Evolutionary conservation across 441 rosid species (phyloP).

Genomic region (Adansonia gregorii): DNA sequence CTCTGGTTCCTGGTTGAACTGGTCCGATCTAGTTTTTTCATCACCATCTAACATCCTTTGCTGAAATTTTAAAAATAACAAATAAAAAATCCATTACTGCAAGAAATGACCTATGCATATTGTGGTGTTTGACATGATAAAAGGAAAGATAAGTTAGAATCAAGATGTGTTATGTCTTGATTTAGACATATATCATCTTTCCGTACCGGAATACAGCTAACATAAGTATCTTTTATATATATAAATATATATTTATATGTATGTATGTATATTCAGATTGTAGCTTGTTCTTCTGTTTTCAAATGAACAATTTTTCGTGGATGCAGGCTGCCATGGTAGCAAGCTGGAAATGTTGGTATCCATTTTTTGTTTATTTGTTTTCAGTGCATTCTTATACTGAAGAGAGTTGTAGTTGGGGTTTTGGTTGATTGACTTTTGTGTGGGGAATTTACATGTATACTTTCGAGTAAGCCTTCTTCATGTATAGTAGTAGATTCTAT

Average conservation of each 20-base stretch:
- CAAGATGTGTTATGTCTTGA: too few species aligned
- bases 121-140: too few species aligned
- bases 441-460: conserved; percentile 49
- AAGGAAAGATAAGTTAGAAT: too few species aligned
- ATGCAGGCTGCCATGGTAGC: conserved; percentile 54
- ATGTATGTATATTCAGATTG: neutral
- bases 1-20: too few species aligned
- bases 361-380: conserved; percentile 67
- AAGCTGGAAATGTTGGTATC: conserved; percentile 45
- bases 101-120: neutral
- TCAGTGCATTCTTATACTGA: conserved; percentile 54
- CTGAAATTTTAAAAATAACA: neutral
- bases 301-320: neutral
- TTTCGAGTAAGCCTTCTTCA: conserved; percentile 34
- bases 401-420: conserved; percentile 38
- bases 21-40: too few species aligned
- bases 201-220: neutral
- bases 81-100: neutral
- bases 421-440: conserved; percentile 31
- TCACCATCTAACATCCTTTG: neutral
- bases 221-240: too few species aligned
- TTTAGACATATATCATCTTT: neutral
- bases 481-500: conserved; percentile 45
- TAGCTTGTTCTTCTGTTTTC: neutral
- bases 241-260: neutral